Conservation (phyloP, 2,329 filamentous ascomycete genomes). For the Ascochyta viciae-villosae region DNA sequence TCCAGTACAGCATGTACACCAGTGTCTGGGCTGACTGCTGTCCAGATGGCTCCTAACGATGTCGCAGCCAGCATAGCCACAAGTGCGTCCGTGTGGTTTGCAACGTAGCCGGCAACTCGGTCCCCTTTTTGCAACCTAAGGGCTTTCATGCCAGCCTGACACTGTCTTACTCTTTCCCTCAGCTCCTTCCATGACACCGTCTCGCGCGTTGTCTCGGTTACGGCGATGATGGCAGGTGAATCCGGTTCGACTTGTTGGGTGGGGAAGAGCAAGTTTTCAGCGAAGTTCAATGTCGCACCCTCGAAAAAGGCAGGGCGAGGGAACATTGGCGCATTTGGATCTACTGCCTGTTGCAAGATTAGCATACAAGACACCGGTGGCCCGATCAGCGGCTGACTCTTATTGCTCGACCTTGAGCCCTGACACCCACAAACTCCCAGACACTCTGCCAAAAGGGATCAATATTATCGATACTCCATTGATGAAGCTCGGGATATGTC, state of each 20-base stretch:
- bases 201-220: constrained; percentile 74
- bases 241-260: constrained; percentile 63
- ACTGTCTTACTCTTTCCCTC: constrained; percentile 76
- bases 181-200: constrained; percentile 79
- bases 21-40: constrained; percentile 89
- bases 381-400: constrained; percentile 57
- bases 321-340: constrained; percentile 74
- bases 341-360: constrained; percentile 66
- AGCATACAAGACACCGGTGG: constrained; percentile 10
- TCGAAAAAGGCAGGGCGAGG: constrained; percentile 87
- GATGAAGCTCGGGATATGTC: constrained; percentile 77
- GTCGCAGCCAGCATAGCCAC: constrained; percentile 87
- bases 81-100: constrained; percentile 86
- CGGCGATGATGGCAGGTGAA: constrained; percentile 76
- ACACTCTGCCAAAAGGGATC: constrained; percentile 83
- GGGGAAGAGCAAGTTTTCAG: constrained; percentile 91
- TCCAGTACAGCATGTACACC: constrained; percentile 92
- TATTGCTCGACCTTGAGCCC: constrained; percentile 68
- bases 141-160: constrained; percentile 72
- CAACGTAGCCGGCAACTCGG: constrained; percentile 76
- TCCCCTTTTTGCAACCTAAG: constrained; percentile 69
- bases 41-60: constrained; percentile 88
- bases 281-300: constrained; percentile 84
- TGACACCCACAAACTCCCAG: constrained; percentile 83
- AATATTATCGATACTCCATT: constrained; percentile 83